Percentiles rank a stretch among this genome's conserved stretches.
These are phyloP conservation scores for Melampsora abietis-canadensis DNA, from an alignment of 1,284 basidiomycete species.

Conservation along the genomic window DNA sequence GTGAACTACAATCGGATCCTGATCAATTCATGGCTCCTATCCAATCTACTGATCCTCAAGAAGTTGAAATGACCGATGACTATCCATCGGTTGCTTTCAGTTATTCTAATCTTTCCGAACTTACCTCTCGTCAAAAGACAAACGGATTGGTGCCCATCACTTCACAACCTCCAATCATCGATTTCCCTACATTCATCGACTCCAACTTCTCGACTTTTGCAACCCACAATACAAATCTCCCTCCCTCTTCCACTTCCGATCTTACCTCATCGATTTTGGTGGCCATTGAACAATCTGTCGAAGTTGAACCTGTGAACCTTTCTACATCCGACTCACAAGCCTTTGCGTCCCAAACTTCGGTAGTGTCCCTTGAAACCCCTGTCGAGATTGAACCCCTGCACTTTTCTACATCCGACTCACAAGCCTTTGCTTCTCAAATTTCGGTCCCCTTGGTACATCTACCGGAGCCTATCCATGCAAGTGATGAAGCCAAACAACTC, in stretches of 20 bases:
- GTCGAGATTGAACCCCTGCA: not conserved
- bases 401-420: not conserved
- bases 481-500: not conserved
- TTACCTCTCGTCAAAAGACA: not conserved
- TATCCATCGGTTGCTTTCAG: not conserved
- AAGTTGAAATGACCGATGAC: conserved; percentile 20
- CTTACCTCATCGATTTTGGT: not conserved
- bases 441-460: not conserved
- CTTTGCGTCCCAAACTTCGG: not conserved
- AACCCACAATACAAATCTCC: not conserved
- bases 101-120: not conserved
- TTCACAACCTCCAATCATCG: not conserved
- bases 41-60: not conserved
- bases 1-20: not conserved
- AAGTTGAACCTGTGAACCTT: not conserved
- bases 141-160: not conserved
- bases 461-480: not conserved
- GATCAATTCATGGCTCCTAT: conserved; percentile 12
- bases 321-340: not conserved
- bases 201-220: not conserved
- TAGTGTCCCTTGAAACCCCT: not conserved
- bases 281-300: not conserved
- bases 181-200: not conserved
- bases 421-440: not conserved
- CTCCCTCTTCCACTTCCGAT: not conserved